Evolutionary conservation across 2,329 filamentous ascomycete species (phyloP).

Genomic region (Triangularia setosa): DNA sequence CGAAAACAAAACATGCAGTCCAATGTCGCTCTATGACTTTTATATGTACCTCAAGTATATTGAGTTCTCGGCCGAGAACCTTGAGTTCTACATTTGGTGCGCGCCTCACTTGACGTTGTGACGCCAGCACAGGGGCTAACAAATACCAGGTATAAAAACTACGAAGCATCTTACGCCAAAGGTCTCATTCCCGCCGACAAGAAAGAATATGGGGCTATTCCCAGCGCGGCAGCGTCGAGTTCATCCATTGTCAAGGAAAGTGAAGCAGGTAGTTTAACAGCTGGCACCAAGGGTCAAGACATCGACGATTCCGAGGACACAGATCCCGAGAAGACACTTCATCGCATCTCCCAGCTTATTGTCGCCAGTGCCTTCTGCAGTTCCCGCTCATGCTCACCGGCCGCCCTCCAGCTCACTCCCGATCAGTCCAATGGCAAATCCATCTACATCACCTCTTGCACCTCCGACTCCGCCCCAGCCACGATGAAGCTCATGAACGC

Average conservation of each 20-base stretch:
- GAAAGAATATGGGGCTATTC: constrained; percentile 27
- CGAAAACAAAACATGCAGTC: constrained; percentile 46
- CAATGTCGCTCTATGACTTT: constrained; percentile 48
- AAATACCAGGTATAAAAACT: constrained; percentile 33
- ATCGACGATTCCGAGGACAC: constrained; percentile 21
- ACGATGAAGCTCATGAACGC: constrained; percentile 16
- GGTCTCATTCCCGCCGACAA: constrained; percentile 19
- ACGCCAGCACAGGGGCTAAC: not conserved
- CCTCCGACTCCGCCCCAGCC: constrained; percentile 10
- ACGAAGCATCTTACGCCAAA: constrained; percentile 34
- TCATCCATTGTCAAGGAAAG: constrained; percentile 26
- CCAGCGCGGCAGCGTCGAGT: constrained; percentile 29
- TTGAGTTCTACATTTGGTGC: constrained; percentile 49
- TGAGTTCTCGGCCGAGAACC: constrained; percentile 46
- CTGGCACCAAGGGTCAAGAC: constrained; percentile 13
- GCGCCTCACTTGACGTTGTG: constrained; percentile 17
- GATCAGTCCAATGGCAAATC: constrained; percentile 12
- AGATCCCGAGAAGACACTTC: constrained; percentile 35
- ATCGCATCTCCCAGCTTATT: constrained; percentile 34
- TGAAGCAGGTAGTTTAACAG: not conserved
- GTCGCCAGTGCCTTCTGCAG: constrained; percentile 29
- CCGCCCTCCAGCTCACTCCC: not conserved
- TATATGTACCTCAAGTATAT: constrained; percentile 50
- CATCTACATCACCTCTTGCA: constrained; percentile 14
- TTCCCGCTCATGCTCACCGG: not conserved